Percentiles rank a stretch among this genome's conserved stretches.
These are phyloP conservation scores for Ministeria vibrans DNA, from an alignment of 78 protist genomes.

Conservation along the genomic window DNA sequence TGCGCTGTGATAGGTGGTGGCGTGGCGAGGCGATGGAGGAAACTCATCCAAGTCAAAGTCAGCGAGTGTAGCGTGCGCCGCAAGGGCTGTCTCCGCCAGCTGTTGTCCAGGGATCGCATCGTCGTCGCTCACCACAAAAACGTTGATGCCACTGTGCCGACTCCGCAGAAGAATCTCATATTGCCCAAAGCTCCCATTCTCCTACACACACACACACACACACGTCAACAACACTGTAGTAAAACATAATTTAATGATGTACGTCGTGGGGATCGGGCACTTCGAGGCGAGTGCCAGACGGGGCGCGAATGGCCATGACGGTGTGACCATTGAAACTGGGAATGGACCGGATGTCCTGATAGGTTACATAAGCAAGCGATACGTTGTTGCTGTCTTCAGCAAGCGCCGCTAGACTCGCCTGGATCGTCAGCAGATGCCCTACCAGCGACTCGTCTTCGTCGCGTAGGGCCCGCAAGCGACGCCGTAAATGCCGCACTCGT, in stretches of 20 bases:
- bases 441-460: neutral
- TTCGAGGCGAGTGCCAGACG: constrained; percentile 76
- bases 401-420: neutral
- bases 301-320: constrained; percentile 76
- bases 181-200: neutral
- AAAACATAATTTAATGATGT: neutral
- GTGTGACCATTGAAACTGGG: constrained; percentile 54
- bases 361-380: constrained; percentile 56
- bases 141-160: neutral
- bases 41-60: neutral
- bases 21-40: neutral
- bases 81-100: neutral
- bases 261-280: constrained; percentile 80
- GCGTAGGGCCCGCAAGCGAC: neutral
- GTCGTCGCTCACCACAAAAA: neutral
- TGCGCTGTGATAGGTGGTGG: neutral
- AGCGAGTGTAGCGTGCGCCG: no score
- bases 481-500: no score
- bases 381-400: neutral
- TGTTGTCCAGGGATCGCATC: no score
- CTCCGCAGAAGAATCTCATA: neutral
- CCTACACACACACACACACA: neutral
- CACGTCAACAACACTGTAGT: neutral
- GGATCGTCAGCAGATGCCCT: neutral
- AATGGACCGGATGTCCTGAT: constrained; percentile 63